Evolutionary conservation across 208 protist species (phyloP), one percentile per base, ranked within the genome.

Genomic region (Naegleria fowleri): DNA sequence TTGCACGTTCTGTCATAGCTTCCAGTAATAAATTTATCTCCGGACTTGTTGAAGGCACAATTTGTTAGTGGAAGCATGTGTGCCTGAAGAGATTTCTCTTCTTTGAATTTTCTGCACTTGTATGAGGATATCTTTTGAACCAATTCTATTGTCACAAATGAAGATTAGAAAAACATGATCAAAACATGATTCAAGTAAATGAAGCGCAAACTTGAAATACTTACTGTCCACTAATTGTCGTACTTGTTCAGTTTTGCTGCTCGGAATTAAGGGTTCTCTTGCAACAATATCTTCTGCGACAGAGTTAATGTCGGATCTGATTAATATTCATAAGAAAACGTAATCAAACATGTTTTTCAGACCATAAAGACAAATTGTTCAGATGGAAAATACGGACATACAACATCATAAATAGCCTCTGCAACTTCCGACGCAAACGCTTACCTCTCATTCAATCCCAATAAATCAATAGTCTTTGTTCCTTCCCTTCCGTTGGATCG

Each of bases 11-110:
- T 95, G 92, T 99, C 97, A 94, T 98, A 99, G 51, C 94, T 96
- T 6, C 97, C 97, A 0, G 97, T 98, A 87, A 99, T 97, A 59
- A 99, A 98, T 90, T 95, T 96, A 33, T 97, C 95, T 33, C 97
- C 97, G 36, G 93, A 94, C 92, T 98, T 98, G 95, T 99, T 98
- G 94, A 99, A 98, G 48, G 97, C 97, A 92, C 97, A 98, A 95
- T 98, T 99, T 36, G 98, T 99, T 79, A 99, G 93, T 16, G 98
- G 98, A 33, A 99, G 94, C 94, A 98, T 96, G 94, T 99, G 98
- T 16, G 96, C 97, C 4, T 96, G 94, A n/a, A 98, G 94, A 36
- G 96, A 97, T 92, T 98, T 97, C 93, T 97, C 98, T 33, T 98
- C 95, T 87, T 96, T 97, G 92, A 98, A 99, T 83, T 95, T 96